Base-by-base conservation (phyloP, 2,329 filamentous ascomycete genomes). In the Trichophyton mentagrophytes region DNA sequence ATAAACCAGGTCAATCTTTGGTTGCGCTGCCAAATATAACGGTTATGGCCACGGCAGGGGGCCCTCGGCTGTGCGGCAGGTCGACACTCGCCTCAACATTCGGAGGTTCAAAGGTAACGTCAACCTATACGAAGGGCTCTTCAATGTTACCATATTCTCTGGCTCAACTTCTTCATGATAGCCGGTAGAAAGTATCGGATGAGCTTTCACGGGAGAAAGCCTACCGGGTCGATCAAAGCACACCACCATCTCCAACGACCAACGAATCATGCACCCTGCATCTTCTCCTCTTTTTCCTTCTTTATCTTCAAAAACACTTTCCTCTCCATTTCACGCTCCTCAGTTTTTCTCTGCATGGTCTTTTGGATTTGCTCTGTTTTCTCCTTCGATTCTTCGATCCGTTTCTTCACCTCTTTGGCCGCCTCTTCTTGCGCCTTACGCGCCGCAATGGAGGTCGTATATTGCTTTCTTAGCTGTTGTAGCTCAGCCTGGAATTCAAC, bases 261-360 rank as follows among this genome's bases (percentile, higher is more conserved):
- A n/a, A n/a, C n/a, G n/a, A n/a, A 20, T 47, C 20, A 25, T 47
- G 25, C 46, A 15, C 5, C 25, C 47, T 62, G 58, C 38, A 53
- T 61, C 33, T 62, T 65, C 47, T 61, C 58, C 57, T 66, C 67
- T 62, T 73, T 74, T 40, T 71, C 72, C 62, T 73, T 70, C 61
- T 74, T 74, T 51, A 71, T 75, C 59, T 76, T 76, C 55, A 71
- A 72, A 1, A 76, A 65, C 2, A 76, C 70, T 60, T 73, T 76
- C 66, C 75, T 68, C 64, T 76, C 74, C 3, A 69, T 74, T 59
- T 76, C 72, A 38, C 73, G 67, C 61, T 76, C 73, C 61, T 74
- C 74, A 11, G 69, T 68, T 63, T 76, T 76, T 65, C 75, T 74
- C 60, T 76, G 73, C 64, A 76, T 72, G 2, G 69, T 68, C 56